Evolutionary conservation across 352 stramenopile species (phyloP), one percentile per base, ranked within the genome.

Genomic region (Phytophthora fragariae): DNA sequence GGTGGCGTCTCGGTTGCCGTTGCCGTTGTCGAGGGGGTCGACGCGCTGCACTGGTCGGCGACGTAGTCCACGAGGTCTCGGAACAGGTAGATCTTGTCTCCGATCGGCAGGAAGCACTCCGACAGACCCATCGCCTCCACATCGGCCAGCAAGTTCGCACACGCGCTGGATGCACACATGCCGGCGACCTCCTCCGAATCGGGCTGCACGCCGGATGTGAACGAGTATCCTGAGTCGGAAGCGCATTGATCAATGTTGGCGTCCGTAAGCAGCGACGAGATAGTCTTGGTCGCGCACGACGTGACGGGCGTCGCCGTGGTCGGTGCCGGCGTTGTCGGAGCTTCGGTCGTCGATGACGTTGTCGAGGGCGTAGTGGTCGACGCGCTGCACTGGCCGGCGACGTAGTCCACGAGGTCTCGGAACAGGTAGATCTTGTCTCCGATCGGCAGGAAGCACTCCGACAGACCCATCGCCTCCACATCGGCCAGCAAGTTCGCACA

Each of bases 71-170:
- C 44, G 14, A 76, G 29, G 59, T 76, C 64, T 15, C 33, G 24
- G 70, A 76, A 73, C 62, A 73, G 29, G 53, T 70, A 68, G 58
- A 76, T 76, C 57, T 76, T 72, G 64, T 73, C 31, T 17, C 68
- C 68, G 50, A 75, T 75, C 11, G 68, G 62, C 33, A 76, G 46
- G n/a, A 57, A 68, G 44, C 70, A 76, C 37, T 76, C 70, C 52
- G 58, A 62, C 57, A 76, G 21, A 41, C 58, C 59, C 49, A 76
- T 19, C 3, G 70, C 70, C 59, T 72, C 62, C 39, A 73, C 70
- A 29, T 76, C 65, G 4, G 53, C 64, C 21, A 76, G 35, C 11
- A 76, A 33, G 17, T 58, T 63, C 27, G 63, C 62, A 11, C 70
- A 76, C n/a, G 70, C 70, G 7, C 19, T 64, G 39, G 70, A 76